Base-by-base conservation (phyloP, 2,329 filamentous ascomycete species). In the Aspergillus tubingensis region DNA sequence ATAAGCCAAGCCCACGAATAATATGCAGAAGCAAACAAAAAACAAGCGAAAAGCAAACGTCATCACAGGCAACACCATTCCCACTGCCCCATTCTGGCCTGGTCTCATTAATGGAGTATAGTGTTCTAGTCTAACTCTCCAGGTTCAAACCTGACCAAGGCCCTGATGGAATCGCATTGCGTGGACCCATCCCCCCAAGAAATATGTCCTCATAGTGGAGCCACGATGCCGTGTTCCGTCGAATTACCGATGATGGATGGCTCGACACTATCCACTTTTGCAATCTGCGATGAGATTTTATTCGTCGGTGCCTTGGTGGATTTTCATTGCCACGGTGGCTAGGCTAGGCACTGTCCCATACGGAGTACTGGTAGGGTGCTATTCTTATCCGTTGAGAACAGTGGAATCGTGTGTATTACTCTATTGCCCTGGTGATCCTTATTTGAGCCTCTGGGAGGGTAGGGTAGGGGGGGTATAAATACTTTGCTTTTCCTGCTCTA, bases 151-250 rank as follows among this genome's bases (percentile, higher is more conserved):
- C 11, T 15, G 30, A 32, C 30, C 30, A 32, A 32, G 30, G 30
- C 30, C 30, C 30, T 32, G 30, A 25, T 25, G 25, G 25, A 27
- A 27, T 27, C 25, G 32, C 11, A 36, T 36, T 6, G 41, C 41
- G 41, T 44, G 19, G 41, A 49, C 21, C 44, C 17, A 19, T 19
- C 17, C 25, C 23, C 25, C 6, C 6, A 25, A 49, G 44, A 25
- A 36, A 15, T 27, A 49, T 49, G 44, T 49, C 44, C 44, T 49
- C 44, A 49, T 49, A 49, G 44, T 49, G 44, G 44, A 49, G 23
- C 44, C 44, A 13, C 13, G 6, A 17, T 49, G 13, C 44, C 44
- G 44, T 49, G 21, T 30, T 17, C 44, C 44, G 44, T 49, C 44
- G 13, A 49, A 49, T 49, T 49, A 23, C 44, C 44, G 44, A 15